phyloP scores from a whole-genome alignment of 2,329 filamentous ascomycete species.

The Beauveria rudraprayagi region DNA sequence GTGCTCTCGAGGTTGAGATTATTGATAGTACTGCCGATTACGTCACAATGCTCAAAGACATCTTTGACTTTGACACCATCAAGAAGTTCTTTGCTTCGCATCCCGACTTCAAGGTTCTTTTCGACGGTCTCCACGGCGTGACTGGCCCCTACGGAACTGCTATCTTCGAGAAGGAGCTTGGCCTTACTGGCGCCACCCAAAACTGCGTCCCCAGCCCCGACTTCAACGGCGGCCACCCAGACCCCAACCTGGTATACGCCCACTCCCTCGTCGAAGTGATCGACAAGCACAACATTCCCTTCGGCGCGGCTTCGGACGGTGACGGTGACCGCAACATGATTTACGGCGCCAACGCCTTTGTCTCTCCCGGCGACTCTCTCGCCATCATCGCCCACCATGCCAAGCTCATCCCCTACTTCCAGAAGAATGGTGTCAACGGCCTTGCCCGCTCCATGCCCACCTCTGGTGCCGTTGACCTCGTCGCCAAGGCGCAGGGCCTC shows the following conservation, averaged over 20 bases:
- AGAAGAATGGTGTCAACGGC: constrained; percentile 92
- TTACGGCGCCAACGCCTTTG: constrained; percentile 92
- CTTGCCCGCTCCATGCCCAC: constrained; percentile 97
- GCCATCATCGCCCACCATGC: constrained; percentile 98
- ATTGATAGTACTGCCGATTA: constrained; percentile 92
- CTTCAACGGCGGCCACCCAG: constrained; percentile 94
- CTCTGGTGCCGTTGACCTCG: constrained; percentile 87
- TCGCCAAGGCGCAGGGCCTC: constrained; percentile 88
- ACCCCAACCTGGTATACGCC: constrained; percentile 95
- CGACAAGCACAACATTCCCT: constrained; percentile 84
- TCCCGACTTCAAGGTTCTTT: constrained; percentile 91
- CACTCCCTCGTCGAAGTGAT: constrained; percentile 91
- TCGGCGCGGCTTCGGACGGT: constrained; percentile 92
- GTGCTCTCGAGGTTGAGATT: constrained; percentile 84
- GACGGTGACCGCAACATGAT: constrained; percentile 99
- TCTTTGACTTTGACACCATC: constrained; percentile 96
- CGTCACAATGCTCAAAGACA: constrained; percentile 90
- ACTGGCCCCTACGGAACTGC: constrained; percentile 91
- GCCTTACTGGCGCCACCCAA: constrained; percentile 69
- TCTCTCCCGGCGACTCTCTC: constrained; percentile 92
- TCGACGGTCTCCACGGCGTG: constrained; percentile 89
- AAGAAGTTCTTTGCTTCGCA: constrained; percentile 84
- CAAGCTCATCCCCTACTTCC: constrained; percentile 95
- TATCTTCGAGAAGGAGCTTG: constrained; percentile 92
- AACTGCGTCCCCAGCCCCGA: constrained; percentile 90